Percentiles rank a stretch among this genome's conserved stretches.
Evolutionary conservation across 2,329 filamentous ascomycete genomes (phyloP).

Genomic region (Juglanconis sp.): DNA sequence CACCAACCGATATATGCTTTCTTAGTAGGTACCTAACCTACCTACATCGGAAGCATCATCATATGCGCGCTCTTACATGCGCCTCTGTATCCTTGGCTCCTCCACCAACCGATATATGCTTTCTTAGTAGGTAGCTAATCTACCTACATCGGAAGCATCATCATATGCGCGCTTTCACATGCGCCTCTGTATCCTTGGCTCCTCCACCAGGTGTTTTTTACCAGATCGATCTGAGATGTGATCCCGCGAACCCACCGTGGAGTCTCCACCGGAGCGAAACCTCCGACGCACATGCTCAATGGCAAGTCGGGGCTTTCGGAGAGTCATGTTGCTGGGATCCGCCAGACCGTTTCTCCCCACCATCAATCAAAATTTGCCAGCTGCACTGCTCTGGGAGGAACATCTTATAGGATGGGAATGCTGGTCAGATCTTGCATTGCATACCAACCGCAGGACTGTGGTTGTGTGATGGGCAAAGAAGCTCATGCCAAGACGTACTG

Average conservation of each 20-base stretch:
- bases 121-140: too few relatives aligned
- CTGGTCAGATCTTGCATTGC: too few relatives aligned
- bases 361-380: too few relatives aligned
- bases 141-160: not conserved
- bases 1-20: too few relatives aligned
- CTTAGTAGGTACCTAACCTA: too few relatives aligned
- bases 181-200: not conserved
- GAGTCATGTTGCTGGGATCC: not conserved
- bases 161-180: not conserved
- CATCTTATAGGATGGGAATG: too few relatives aligned
- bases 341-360: too few relatives aligned
- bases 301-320: not conserved
- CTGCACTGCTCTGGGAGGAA: too few relatives aligned
- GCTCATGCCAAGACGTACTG: too few relatives aligned
- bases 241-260: not conserved
- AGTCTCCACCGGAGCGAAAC: not conserved
- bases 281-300: not conserved
- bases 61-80: not conserved
- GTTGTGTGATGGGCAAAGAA: too few relatives aligned
- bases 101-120: not conserved
- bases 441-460: too few relatives aligned
- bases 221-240: not conserved
- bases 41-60: not conserved
- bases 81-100: not conserved
- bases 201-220: not conserved